These are phyloP conservation scores for Mollisiaceae sp. DNA, from an alignment of 2,329 filamentous ascomycete species.

Conservation along the genomic window DNA sequence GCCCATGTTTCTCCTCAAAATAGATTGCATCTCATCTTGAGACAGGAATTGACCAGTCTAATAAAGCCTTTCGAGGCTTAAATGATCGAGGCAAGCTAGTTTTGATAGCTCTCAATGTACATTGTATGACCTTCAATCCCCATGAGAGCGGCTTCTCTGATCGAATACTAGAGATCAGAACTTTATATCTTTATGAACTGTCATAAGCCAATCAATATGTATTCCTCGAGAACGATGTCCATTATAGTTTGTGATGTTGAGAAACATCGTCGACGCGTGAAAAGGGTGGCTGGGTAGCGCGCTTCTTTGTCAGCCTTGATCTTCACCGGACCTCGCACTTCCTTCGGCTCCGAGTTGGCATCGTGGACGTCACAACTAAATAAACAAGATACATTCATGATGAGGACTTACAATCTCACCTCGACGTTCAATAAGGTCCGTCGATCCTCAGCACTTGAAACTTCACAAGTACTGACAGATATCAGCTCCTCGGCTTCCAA, in stretches of 20 bases:
- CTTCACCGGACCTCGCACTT: not conserved
- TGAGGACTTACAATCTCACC: constrained; percentile 23
- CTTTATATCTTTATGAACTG: too few species aligned
- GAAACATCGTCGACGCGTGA: not conserved
- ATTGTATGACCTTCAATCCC: too few species aligned
- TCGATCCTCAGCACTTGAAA: not conserved
- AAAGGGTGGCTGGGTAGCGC: not conserved
- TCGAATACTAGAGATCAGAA: too few species aligned
- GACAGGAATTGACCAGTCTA: too few species aligned
- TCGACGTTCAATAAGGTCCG: constrained; percentile 16
- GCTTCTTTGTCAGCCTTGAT: not conserved
- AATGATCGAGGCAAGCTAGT: too few species aligned
- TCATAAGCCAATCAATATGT: too few species aligned
- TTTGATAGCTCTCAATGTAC: too few species aligned
- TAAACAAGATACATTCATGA: not conserved
- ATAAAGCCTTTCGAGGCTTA: too few species aligned
- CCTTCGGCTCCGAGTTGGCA: not conserved
- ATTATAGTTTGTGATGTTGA: not conserved
- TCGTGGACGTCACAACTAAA: not conserved
- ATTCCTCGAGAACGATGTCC: not conserved
- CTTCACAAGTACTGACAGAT: not conserved
- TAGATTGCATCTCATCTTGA: too few species aligned
- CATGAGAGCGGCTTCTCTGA: too few species aligned
- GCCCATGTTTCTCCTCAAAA: not conserved
- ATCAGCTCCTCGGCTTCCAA: constrained; percentile 29